Evolutionary conservation across 768 basidiomycete genomes (phyloP).

Genomic region (Leucogyrophana mollusca): DNA sequence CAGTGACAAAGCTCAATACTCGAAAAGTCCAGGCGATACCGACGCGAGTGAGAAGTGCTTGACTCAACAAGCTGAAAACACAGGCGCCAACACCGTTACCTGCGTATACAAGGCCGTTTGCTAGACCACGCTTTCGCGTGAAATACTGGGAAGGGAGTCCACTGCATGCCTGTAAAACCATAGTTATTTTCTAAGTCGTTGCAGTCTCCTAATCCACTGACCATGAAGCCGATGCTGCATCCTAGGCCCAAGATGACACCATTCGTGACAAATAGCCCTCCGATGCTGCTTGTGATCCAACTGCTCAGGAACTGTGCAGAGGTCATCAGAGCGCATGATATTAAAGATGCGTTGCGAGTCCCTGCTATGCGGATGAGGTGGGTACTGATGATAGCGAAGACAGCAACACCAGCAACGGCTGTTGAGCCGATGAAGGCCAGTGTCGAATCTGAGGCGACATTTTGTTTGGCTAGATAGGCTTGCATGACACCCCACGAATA

Average conservation of each 20-base stretch:
- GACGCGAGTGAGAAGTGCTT: constrained; percentile 23
- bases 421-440: constrained; percentile 33
- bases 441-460: constrained; percentile 21
- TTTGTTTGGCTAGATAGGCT: constrained; percentile 24
- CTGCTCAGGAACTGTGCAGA: constrained; percentile 27
- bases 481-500: constrained; percentile 33
- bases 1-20: constrained; percentile 27
- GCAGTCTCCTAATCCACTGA: constrained; percentile 5
- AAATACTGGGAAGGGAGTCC: constrained; percentile 36
- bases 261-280: constrained; percentile 26
- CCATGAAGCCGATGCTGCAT: constrained; percentile 23
- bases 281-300: constrained; percentile 18
- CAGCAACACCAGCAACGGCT: constrained; percentile 25
- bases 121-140: constrained; percentile 27
- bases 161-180: constrained; percentile 21
- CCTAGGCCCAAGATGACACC: constrained; percentile 29
- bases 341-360: constrained; percentile 21
- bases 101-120: constrained; percentile 34
- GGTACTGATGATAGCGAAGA: constrained; percentile 26
- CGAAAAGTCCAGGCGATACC: constrained; percentile 32
- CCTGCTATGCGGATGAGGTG: constrained; percentile 30
- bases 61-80: constrained; percentile 25
- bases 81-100: constrained; percentile 32
- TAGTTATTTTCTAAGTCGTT: not conserved
- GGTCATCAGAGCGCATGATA: constrained; percentile 28